Percentiles rank a stretch among this genome's conserved stretches.
Conservation (phyloP, 1,139 yeast species). For the Nakaseomyces kungkrabaensis region DNA sequence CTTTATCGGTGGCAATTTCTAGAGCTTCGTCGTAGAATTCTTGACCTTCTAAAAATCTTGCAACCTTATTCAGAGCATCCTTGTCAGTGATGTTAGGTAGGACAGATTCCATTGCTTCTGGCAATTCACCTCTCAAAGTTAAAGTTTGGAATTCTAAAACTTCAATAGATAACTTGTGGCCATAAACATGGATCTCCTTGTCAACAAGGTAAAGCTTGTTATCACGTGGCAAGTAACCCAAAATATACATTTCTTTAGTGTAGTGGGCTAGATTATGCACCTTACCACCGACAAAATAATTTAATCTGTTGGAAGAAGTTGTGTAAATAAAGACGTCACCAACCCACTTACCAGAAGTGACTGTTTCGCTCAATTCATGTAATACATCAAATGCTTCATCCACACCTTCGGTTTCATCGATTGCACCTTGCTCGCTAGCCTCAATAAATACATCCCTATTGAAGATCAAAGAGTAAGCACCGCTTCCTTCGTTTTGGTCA, state of each 20-base stretch:
- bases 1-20: slow-evolving; percentile 70
- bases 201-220: slow-evolving; percentile 84
- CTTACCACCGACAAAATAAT: slow-evolving; percentile 91
- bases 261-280: slow-evolving; percentile 88
- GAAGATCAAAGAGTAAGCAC: slow-evolving; percentile 73
- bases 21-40: slow-evolving; percentile 78
- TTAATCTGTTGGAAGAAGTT: slow-evolving; percentile 74
- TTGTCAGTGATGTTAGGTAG: slow-evolving; percentile 53
- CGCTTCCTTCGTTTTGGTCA: slow-evolving; percentile 34
- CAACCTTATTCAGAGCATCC: slow-evolving; percentile 68
- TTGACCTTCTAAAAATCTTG: slow-evolving; percentile 90
- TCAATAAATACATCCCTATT: slow-evolving; percentile 57
- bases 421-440: slow-evolving; percentile 47
- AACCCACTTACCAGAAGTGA: slow-evolving; percentile 87
- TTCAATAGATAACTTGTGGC: slow-evolving; percentile 73
- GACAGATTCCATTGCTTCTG: slow-evolving; percentile 55
- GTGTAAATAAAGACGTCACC: slow-evolving; percentile 96
- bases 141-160: slow-evolving; percentile 93
- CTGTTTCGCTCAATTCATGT: slow-evolving; percentile 69
- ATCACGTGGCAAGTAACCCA: slow-evolving; percentile 87
- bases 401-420: slow-evolving; percentile 78
- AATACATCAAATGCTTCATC: slow-evolving; percentile 79
- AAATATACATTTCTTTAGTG: slow-evolving; percentile 75
- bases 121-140: slow-evolving; percentile 87
- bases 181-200: slow-evolving; percentile 73